Base-by-base conservation (phyloP, 2,329 filamentous ascomycete species). In the Fonsecaea monophora region DNA sequence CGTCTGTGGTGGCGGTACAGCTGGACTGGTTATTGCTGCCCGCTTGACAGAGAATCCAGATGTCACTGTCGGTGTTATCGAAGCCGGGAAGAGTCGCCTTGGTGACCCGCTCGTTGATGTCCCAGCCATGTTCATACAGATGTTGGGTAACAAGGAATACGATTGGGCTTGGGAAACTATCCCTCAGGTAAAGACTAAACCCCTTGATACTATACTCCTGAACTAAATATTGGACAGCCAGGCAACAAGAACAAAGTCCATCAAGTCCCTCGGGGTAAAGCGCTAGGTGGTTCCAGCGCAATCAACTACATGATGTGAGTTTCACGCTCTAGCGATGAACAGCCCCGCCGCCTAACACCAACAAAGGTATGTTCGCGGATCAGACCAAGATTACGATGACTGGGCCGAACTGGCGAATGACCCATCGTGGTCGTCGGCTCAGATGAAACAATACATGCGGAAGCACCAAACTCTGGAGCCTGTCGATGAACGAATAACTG, bases 1-100 rank as follows among this genome's bases (percentile, higher is more conserved):
- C 45, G 73, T 87, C 64, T 75, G 86, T 25, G 85, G 85, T 37
- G 85, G 85, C 40, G 85, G 85, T 6, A 86, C 83, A 6, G 83
- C 84, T 13, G 85, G 85, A 15, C 77, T 87, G n/a, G 80, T 79
- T 1, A 75, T 87, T 7, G 83, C 82, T 9, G 75, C 81, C 8
- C 79, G 83, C 0, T 76, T 87, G 3, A 80, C 81, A 1, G 81
- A 84, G 65, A 73, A 82, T 60, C 67, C 79, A 50, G 61, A 75
- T 38, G 65, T 82, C 65, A 74, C 74, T 3, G 77, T 86, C n/a
- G 79, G 78, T 7, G 79, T 83, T 0, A 74, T 84, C 21, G 82
- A 84, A 72, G 82, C 81, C 25, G 82, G 82, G 35, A 72, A 72
- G 25, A 73, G 73, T 13, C 70, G 70, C 9, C 63, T 75, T 2